A percentile compares a stretch with the other conserved stretches of the same genome.
Evolutionary conservation across 345 rosid species (phyloP).

Genomic region (Excoecaria cochinchinensis): DNA sequence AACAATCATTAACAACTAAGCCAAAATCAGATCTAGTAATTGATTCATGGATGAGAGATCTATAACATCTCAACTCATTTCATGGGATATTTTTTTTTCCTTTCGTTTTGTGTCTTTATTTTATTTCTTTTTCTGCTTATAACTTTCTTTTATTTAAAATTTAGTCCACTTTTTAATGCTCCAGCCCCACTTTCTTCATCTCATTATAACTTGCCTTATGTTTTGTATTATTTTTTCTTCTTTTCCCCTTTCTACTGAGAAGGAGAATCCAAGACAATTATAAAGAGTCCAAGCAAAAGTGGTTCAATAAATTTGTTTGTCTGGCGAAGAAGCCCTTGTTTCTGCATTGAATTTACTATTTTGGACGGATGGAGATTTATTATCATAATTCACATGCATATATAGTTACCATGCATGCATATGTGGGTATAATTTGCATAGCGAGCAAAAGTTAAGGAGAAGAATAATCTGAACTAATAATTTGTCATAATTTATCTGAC

Average conservation of each 20-base stretch:
- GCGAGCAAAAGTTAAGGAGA: background rate
- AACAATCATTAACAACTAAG: too few relatives aligned
- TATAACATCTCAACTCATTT: too few relatives aligned
- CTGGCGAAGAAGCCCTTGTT: background rate
- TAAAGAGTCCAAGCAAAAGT: conserved; percentile 40
- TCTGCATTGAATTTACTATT: conserved; percentile 6
- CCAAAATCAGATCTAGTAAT: too few relatives aligned
- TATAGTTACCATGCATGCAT: conserved; percentile 1
- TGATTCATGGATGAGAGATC: too few relatives aligned
- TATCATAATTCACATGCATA: background rate
- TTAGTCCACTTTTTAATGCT: too few relatives aligned
- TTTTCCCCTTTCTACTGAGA: conserved; percentile 12
- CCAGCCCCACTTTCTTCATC: too few relatives aligned
- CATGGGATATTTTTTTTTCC: too few relatives aligned
- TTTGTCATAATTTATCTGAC: conserved; percentile 35
- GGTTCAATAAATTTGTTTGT: conserved; percentile 22
- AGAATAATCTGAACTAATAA: conserved; percentile 14
- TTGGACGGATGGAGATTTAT: background rate
- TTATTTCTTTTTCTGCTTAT: too few relatives aligned
- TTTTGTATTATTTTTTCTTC: too few relatives aligned
- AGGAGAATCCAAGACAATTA: conserved; percentile 43
- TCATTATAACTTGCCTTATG: too few relatives aligned
- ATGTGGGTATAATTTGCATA: background rate
- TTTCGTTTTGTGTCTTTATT: too few relatives aligned
- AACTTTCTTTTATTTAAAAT: too few relatives aligned